Conservation (phyloP, 208 protist species). For the Trypanosoma boissoni region DNA sequence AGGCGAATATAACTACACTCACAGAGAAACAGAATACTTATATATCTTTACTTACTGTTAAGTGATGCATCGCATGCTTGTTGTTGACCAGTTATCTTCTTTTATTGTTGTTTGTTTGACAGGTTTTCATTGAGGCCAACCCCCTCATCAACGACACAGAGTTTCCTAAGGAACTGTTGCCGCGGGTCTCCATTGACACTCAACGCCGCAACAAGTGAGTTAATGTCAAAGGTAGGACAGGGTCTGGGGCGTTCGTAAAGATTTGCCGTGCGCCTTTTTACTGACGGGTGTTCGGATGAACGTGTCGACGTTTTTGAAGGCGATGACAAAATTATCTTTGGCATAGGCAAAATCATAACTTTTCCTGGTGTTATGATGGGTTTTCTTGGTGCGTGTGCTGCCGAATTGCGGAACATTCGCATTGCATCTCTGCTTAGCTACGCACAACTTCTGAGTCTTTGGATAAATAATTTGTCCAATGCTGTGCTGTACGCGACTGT, state of each 20-base stretch:
- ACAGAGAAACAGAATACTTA: too few relatives aligned
- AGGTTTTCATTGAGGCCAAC: too few relatives aligned
- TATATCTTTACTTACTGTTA: too few relatives aligned
- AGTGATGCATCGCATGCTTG: too few relatives aligned
- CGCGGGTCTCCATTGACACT: background rate
- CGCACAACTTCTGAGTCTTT: background rate
- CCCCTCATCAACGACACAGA: too few relatives aligned
- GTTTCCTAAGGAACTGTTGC: too few relatives aligned
- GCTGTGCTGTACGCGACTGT: conserved; percentile 6
- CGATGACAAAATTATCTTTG: conserved; percentile 15
- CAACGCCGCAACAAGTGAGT: background rate
- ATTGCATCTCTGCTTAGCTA: conserved; percentile 17
- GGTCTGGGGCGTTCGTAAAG: background rate
- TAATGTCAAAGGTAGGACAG: background rate
- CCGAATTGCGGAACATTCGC: conserved; percentile 8
- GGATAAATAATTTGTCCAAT: conserved; percentile 8
- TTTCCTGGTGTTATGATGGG: conserved; percentile 22
- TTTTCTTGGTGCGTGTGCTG: conserved; percentile 18
- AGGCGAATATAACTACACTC: too few relatives aligned
- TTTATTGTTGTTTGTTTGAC: too few relatives aligned
- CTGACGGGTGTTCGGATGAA: background rate
- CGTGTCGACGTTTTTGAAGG: background rate
- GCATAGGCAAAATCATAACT: conserved; percentile 5
- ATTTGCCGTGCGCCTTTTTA: background rate
- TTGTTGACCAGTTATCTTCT: too few relatives aligned